Evolutionary conservation across 2,329 filamentous ascomycete genomes (phyloP).

Genomic region (Botrytis aclada): DNA sequence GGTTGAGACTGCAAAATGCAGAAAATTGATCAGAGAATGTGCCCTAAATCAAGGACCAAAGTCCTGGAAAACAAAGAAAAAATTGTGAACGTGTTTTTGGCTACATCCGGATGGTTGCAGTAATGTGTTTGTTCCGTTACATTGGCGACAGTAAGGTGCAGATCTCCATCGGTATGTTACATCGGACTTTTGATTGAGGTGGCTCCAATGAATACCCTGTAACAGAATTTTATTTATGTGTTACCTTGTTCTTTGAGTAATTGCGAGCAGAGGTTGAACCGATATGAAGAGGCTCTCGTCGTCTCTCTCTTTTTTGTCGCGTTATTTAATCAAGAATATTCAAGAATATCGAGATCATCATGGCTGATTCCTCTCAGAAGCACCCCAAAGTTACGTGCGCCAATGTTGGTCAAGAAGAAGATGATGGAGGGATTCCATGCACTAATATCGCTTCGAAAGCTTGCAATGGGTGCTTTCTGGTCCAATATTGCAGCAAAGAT

Average conservation of each 20-base stretch:
- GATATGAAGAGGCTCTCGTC: no score
- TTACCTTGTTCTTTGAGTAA: background rate
- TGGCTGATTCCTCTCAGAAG: background rate
- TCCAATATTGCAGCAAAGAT: conserved; percentile 39
- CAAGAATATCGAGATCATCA: background rate
- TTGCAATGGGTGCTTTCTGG: conserved; percentile 14
- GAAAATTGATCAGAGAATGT: background rate
- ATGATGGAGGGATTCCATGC: background rate
- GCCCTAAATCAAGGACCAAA: background rate
- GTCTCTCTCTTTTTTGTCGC: background rate
- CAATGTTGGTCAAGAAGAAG: background rate
- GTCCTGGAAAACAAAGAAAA: background rate
- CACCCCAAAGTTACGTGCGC: background rate
- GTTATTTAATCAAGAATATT: background rate
- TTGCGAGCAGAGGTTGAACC: background rate
- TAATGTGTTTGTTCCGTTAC: background rate
- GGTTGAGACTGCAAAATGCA: background rate
- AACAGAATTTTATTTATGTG: background rate
- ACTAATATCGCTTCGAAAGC: background rate
- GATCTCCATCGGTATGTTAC: background rate
- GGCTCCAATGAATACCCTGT: conserved; percentile 12
- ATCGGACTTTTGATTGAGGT: background rate
- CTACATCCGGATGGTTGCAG: background rate
- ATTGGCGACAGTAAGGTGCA: background rate
- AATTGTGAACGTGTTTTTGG: background rate